phyloP scores from a whole-genome alignment of 2,329 filamentous ascomycete species.

The Hypomyces perniciosus region DNA sequence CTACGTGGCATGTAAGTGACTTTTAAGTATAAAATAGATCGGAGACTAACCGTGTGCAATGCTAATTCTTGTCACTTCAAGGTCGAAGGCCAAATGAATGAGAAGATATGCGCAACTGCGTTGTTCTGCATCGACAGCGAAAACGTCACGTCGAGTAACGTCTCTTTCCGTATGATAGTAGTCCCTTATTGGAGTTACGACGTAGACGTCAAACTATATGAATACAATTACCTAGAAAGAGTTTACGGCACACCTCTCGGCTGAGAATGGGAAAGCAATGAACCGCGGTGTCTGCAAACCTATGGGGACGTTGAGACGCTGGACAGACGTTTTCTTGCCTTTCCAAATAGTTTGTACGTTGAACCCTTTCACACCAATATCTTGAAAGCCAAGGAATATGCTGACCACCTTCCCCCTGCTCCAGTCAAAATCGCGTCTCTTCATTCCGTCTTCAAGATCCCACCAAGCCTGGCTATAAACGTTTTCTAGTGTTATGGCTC shows the following conservation, averaged over 20 bases:
- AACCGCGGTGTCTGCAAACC: slow-evolving; percentile 13
- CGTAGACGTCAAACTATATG: not conserved
- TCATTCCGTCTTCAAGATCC: slow-evolving; percentile 42
- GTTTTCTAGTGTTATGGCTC: slow-evolving; percentile 48
- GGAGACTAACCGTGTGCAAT: no score
- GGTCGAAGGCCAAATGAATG: slow-evolving; percentile 23
- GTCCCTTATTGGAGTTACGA: not conserved
- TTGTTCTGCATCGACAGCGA: slow-evolving; percentile 20
- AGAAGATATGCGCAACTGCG: slow-evolving; percentile 23
- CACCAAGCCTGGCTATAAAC: slow-evolving; percentile 43
- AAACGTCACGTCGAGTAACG: slow-evolving; percentile 8
- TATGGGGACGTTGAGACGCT: slow-evolving; percentile 19
- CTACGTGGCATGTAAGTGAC: slow-evolving; percentile 36
- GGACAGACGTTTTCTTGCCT: slow-evolving; percentile 20
- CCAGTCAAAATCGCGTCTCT: slow-evolving; percentile 13
- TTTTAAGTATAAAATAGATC: not conserved
- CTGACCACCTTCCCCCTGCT: not conserved
- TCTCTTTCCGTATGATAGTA: slow-evolving; percentile 10
- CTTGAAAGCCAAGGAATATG: not conserved
- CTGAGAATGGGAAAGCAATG: not conserved
- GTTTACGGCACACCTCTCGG: slow-evolving; percentile 13
- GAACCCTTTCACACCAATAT: not conserved
- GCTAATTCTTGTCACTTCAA: not conserved
- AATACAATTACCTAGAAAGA: slow-evolving; percentile 12
- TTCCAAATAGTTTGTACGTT: slow-evolving; percentile 21